Conservation (phyloP, 768 basidiomycete genomes). For the Boletus rex-veris region DNA sequence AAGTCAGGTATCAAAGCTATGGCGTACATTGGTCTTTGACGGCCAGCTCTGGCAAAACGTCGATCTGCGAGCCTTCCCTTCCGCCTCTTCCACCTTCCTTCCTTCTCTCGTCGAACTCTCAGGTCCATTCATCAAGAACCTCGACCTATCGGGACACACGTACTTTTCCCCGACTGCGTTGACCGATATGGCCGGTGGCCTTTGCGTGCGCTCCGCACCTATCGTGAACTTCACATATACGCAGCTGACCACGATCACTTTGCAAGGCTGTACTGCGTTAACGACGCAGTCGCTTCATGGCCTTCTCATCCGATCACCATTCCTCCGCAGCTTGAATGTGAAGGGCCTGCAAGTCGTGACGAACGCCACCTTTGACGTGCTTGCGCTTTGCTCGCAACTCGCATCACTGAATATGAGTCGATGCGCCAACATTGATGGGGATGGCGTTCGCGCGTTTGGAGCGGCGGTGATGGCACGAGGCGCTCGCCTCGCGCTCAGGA, state of each 20-base stretch:
- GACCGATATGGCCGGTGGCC: slow-evolving; percentile 47
- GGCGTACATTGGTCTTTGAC: slow-evolving; percentile 75
- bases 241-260: slow-evolving; percentile 65
- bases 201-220: slow-evolving; percentile 44
- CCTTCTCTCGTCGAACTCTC: slow-evolving; percentile 49
- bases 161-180: slow-evolving; percentile 48
- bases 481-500: slow-evolving; percentile 52
- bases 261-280: slow-evolving; percentile 68
- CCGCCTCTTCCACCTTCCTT: slow-evolving; percentile 49
- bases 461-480: slow-evolving; percentile 42
- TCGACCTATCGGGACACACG: slow-evolving; percentile 65
- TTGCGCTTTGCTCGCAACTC: slow-evolving; percentile 58
- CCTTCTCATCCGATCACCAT: slow-evolving; percentile 63
- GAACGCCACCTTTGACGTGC: slow-evolving; percentile 68
- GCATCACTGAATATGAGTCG: slow-evolving; percentile 64
- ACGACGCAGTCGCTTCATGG: slow-evolving; percentile 65
- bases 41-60: slow-evolving; percentile 81
- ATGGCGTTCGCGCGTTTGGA: slow-evolving; percentile 53
- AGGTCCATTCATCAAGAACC: slow-evolving; percentile 58
- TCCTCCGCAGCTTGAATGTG: slow-evolving; percentile 54
- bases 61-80: slow-evolving; percentile 61
- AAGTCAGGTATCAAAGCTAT: slow-evolving; percentile 68
- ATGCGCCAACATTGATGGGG: slow-evolving; percentile 64
- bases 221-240: slow-evolving; percentile 44
- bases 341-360: slow-evolving; percentile 68